phyloP scores from a whole-genome alignment of 139 green algal genomes.

The Zygnema circumcarinatum region DNA sequence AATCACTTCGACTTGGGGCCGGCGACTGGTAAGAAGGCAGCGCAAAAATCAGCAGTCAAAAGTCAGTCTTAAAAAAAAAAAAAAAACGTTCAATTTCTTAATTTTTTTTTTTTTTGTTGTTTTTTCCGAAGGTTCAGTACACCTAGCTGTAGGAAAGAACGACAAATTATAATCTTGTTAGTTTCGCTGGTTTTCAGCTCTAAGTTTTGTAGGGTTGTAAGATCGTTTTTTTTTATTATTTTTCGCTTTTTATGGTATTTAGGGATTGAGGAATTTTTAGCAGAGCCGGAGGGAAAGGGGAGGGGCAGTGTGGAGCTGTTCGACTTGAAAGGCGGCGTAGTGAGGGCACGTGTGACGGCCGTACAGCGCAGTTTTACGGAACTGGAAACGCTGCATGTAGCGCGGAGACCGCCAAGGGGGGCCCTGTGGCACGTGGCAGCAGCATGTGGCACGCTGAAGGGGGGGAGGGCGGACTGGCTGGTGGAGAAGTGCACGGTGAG shows the following conservation, averaged over 20 bases:
- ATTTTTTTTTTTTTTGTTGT: background rate
- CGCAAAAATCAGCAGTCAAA: background rate
- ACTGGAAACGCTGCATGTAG: background rate
- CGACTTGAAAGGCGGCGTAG: background rate
- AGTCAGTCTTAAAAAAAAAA: background rate
- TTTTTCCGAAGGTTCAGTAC: background rate
- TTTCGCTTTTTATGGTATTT: background rate
- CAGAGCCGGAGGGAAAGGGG: background rate
- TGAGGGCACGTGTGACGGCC: background rate
- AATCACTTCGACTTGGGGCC: constrained; percentile 26
- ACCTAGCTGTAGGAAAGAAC: too few relatives aligned
- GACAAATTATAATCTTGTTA: too few relatives aligned
- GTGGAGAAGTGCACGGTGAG: constrained; percentile 84
- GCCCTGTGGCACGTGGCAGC: constrained; percentile 65
- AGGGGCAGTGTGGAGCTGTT: background rate
- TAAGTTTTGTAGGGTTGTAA: too few relatives aligned
- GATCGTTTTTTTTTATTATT: background rate
- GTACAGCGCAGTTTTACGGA: background rate
- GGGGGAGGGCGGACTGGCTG: constrained; percentile 88
- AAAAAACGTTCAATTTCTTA: background rate
- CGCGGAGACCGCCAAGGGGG: background rate
- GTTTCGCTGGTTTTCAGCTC: too few relatives aligned
- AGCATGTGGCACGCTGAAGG: constrained; percentile 82
- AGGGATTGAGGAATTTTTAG: background rate
- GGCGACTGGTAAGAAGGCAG: constrained; percentile 25